Evolutionary conservation across 805 yeast genomes (phyloP).

Genomic region (Torulaspora maleeae): DNA sequence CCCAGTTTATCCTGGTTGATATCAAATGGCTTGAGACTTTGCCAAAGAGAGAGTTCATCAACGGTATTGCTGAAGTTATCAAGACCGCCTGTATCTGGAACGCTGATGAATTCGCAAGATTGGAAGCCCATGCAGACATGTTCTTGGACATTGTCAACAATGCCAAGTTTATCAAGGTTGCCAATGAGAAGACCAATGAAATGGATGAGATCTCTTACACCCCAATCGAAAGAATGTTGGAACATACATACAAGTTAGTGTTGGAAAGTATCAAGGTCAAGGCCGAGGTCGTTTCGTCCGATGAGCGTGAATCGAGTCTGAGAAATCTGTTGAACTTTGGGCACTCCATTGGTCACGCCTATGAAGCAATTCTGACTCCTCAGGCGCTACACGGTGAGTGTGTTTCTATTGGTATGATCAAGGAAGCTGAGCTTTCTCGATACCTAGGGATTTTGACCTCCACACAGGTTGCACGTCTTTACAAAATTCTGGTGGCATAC

Average conservation of each 20-base stretch:
- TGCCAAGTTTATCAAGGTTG: slow-evolving; percentile 18
- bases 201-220: slow-evolving; percentile 47
- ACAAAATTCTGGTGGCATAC: slow-evolving; percentile 78
- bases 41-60: slow-evolving; percentile 90
- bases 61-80: slow-evolving; percentile 97
- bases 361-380: slow-evolving; percentile 95
- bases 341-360: slow-evolving; percentile 96
- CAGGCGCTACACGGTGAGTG: slow-evolving; percentile 97
- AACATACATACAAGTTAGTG: slow-evolving; percentile 73
- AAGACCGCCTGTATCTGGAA: slow-evolving; percentile 99
- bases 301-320: slow-evolving; percentile 92
- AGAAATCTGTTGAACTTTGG: slow-evolving; percentile 93
- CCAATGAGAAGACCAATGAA: slow-evolving; percentile 16
- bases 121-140: slow-evolving; percentile 67
- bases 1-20: slow-evolving; percentile 81
- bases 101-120: slow-evolving; percentile 76
- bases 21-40: slow-evolving; percentile 79
- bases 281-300: slow-evolving; percentile 88
- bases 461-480: slow-evolving; percentile 85
- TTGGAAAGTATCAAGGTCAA: slow-evolving; percentile 83
- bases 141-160: slow-evolving; percentile 65
- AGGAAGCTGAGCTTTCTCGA: slow-evolving; percentile 93
- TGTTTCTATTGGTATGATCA: slow-evolving; percentile 94
- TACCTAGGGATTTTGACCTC: slow-evolving; percentile 85
- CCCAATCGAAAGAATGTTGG: slow-evolving; percentile 63